phyloP scores from a whole-genome alignment of 139 green algal species.

The Gonium pectorale region DNA sequence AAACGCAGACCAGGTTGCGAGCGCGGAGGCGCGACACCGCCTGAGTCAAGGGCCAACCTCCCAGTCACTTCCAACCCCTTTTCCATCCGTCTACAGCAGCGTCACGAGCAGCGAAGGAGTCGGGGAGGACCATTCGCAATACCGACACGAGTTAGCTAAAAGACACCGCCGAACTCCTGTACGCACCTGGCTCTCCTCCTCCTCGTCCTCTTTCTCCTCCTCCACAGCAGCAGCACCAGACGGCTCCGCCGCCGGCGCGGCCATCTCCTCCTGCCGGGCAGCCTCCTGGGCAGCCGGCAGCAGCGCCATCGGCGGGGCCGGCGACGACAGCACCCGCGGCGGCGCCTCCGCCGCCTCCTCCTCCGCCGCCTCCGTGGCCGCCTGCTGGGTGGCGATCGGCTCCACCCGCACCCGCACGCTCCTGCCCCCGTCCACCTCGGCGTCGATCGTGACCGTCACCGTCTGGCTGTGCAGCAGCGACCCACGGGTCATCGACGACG shows the following conservation, averaged over 20 bases:
- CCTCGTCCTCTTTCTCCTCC: background rate
- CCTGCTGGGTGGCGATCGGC: background rate
- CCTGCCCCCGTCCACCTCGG: background rate
- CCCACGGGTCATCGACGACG: slow-evolving; percentile 6
- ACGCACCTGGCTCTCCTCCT: too few species aligned
- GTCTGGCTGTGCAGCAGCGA: slow-evolving; percentile 43
- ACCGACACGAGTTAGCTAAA: too few species aligned
- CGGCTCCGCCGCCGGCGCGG: background rate
- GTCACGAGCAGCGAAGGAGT: too few species aligned
- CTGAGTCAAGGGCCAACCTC: too few species aligned
- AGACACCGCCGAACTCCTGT: too few species aligned
- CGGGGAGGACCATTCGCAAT: too few species aligned
- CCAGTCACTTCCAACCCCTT: too few species aligned
- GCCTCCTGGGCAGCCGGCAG: background rate
- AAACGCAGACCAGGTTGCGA: too few species aligned
- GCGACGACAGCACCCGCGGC: background rate
- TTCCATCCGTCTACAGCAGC: too few species aligned
- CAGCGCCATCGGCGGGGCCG: background rate
- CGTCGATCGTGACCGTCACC: slow-evolving; percentile 25
- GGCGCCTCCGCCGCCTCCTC: background rate
- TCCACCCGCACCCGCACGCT: too few species aligned
- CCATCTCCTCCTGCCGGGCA: background rate
- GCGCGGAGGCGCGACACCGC: too few species aligned
- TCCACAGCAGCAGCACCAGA: too few species aligned
- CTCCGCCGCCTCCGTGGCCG: background rate